Percentiles rank a stretch among this genome's conserved stretches.
These are phyloP conservation scores for Aureobasidium vineae DNA, from an alignment of 2,329 filamentous ascomycete species.

Conservation along the genomic window DNA sequence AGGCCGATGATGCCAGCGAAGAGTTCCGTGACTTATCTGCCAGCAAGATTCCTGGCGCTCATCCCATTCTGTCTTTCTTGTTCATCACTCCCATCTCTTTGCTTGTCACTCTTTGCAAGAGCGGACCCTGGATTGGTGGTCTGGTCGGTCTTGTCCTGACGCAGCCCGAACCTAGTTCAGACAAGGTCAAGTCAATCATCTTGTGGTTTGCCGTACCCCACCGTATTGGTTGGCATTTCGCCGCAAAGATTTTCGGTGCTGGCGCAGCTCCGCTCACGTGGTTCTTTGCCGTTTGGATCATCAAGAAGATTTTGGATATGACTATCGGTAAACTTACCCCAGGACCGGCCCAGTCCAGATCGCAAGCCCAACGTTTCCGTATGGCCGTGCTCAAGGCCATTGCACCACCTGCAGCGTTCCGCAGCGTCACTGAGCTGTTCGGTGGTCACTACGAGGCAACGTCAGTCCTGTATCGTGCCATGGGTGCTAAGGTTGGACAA, in stretches of 20 bases:
- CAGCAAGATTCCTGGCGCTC: conserved; percentile 43
- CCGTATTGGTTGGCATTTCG: conserved; percentile 53
- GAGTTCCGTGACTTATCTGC: conserved; percentile 48
- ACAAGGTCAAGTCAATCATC: conserved; percentile 46
- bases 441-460: conserved; percentile 58
- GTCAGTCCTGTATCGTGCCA: conserved; percentile 50
- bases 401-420: conserved; percentile 47
- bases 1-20: conserved; percentile 50
- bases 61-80: conserved; percentile 48
- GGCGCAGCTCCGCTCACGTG: conserved; percentile 48
- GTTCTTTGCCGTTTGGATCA: conserved; percentile 45
- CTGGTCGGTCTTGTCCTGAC: conserved; percentile 48
- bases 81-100: conserved; percentile 47
- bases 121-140: conserved; percentile 46
- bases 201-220: conserved; percentile 52
- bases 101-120: conserved; percentile 45
- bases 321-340: conserved; percentile 43
- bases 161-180: conserved; percentile 37
- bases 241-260: conserved; percentile 47
- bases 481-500: conserved; percentile 55
- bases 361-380: conserved; percentile 47
- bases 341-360: conserved; percentile 36
- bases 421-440: conserved; percentile 52
- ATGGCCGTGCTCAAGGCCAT: conserved; percentile 48
- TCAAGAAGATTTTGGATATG: conserved; percentile 46